Base-by-base conservation (phyloP, 2,329 filamentous ascomycete species). In the Nothomitra cinnamomea region DNA sequence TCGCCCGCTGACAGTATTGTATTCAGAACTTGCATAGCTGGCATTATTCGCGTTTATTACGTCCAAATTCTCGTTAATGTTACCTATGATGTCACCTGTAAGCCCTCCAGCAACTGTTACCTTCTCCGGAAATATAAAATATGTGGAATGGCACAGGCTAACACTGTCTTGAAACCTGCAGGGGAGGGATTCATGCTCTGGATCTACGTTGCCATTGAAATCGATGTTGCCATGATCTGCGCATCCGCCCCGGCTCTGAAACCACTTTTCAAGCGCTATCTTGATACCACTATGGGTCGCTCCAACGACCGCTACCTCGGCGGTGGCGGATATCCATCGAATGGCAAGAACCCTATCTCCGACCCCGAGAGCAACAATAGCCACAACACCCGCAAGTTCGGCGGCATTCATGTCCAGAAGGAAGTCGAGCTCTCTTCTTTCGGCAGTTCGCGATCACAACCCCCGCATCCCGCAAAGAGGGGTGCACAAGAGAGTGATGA, bases 231-330 rank as follows among this genome's bases (percentile, higher is more conserved):
- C 13, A 63, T 71, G 12, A 65, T 71, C 40, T 71, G 68, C 54
- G 66, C 69, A 2, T 67, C 65, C 1, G 67, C 66, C 0, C 69
- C 70, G 1, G 67, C 70, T 1, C 61, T 72, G 22, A 69, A 70
- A 28, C 63, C 68, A 17, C 67, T 71, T 57, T 69, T 71, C 62
- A 61, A 62, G n/a, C 64, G 62, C 17, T 70, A 69, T 58, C 62
- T 70, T 51, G 61, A 58, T 43, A 52, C 32, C 51, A 54, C 21
- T 32, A 36, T 21, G 54, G 56, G 21, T 21, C 36, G 19, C 13
- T 38, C 13, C 47, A 48, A 41, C 13, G 24, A 43, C 51, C 54
- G n/a, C 52, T 38, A 25, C 57, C n/a, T n/a, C n/a, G 13, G 10
- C 8, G 7, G 47, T 24, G 17, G 47, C 8, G 24, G 47, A 32